A percentile compares a stretch with the other conserved stretches of the same genome.
Conservation (phyloP, 768 basidiomycete species). For the Lactifluus subvellereus region DNA sequence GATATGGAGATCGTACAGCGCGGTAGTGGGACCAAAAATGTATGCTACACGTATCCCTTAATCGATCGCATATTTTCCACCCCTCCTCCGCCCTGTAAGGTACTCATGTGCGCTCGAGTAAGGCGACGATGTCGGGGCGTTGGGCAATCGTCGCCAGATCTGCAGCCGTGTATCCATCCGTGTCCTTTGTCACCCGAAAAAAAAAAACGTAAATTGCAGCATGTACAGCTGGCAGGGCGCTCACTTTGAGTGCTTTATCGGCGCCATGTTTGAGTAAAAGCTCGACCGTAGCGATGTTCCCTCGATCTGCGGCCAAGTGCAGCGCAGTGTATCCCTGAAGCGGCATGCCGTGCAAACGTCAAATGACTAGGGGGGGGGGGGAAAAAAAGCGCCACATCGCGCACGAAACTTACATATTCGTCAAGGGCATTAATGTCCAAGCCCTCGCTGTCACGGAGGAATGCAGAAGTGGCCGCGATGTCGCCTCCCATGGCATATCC, state of each 20-base stretch:
- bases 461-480: conserved; percentile 37
- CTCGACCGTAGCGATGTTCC: conserved; percentile 50
- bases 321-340: conserved; percentile 80
- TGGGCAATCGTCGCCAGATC: conserved; percentile 57
- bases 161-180: conserved; percentile 55
- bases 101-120: conserved; percentile 27
- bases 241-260: conserved; percentile 57
- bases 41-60: background rate
- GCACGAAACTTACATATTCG: conserved; percentile 55
- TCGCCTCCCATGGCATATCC: conserved; percentile 58
- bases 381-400: background rate
- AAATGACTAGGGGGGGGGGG: background rate
- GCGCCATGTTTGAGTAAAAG: conserved; percentile 61
- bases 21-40: background rate
- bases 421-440: conserved; percentile 56
- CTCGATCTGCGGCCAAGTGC: conserved; percentile 84
- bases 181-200: conserved; percentile 39
- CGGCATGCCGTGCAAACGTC: background rate
- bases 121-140: conserved; percentile 46
- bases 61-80: background rate
- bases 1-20: background rate
- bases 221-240: conserved; percentile 4
- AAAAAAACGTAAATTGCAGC: background rate
- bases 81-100: background rate
- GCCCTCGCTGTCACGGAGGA: conserved; percentile 38